A percentile compares a stretch with the other conserved stretches of the same genome.
Evolutionary conservation across 257 asterid genomes (phyloP).

Genomic region (Forsythia suspensa): DNA sequence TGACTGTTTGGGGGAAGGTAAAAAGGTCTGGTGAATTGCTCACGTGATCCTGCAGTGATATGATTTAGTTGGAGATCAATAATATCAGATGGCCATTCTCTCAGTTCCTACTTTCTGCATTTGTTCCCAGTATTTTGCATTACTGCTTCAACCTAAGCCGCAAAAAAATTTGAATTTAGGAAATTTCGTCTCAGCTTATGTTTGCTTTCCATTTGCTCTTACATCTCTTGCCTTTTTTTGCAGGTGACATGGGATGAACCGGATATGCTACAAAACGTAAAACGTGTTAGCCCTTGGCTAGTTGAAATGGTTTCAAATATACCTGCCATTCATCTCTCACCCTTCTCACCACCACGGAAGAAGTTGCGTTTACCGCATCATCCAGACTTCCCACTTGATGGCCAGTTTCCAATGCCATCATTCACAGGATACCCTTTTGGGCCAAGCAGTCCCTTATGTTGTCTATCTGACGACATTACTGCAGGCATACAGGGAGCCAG

Average conservation of each 20-base stretch:
- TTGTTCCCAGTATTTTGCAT: no score
- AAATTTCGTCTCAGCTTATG: no score
- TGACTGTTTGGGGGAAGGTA: no score
- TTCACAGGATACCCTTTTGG: slow-evolving; percentile 76
- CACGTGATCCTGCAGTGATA: no score
- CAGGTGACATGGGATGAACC: slow-evolving; percentile 98
- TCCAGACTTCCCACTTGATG: slow-evolving; percentile 57
- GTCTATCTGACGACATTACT: slow-evolving; percentile 62
- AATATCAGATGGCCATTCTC: no score
- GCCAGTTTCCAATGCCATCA: slow-evolving; percentile 70
- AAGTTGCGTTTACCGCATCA: slow-evolving; percentile 62
- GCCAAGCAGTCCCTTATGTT: slow-evolving; percentile 65
- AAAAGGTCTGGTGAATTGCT: no score
- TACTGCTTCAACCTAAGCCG: no score
- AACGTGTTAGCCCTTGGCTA: slow-evolving; percentile 93
- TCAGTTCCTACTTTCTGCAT: no score
- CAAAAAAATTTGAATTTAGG: no score
- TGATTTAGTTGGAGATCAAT: no score
- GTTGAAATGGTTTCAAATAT: slow-evolving; percentile 74
- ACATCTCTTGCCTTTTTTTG: neutral
- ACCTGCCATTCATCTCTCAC: slow-evolving; percentile 68
- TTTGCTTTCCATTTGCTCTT: neutral
- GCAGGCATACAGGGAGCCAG: slow-evolving; percentile 99
- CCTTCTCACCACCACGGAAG: slow-evolving; percentile 76
- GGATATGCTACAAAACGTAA: slow-evolving; percentile 74